Base-by-base conservation (phyloP, 2,329 filamentous ascomycete species). In the Cercospora beticola region DNA sequence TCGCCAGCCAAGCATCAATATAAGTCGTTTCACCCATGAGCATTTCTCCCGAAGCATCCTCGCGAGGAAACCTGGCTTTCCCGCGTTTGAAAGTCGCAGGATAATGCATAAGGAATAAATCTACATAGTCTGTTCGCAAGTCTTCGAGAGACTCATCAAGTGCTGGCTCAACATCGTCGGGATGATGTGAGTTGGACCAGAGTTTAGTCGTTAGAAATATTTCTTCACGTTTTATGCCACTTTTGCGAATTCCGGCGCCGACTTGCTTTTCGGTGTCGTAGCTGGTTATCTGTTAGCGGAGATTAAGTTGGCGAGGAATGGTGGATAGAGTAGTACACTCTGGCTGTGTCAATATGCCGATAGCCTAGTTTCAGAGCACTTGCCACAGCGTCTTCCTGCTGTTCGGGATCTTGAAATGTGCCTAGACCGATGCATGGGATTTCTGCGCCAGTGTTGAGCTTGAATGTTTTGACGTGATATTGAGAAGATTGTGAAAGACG, bases 341-440 rank as follows among this genome's bases (percentile, higher is more conserved):
- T 40, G 0, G 36, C 36, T 3, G 36, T 40, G 5, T 40, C 36
- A 3, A 40, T n/a, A 40, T 40, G 36, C 6, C 36, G 36, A n/a
- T 40, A 40, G 36, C 36, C 36, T 8, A 40, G 36, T 40, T 40
- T 40, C 0, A 40, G 16, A 40, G 36, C 36, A 40, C 36, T 40
- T 2, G 36, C 36, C 8, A 40, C 36, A 40, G 36, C 36, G 8
- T 40, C 36, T 40, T 83, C 82, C 71, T 84, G 79, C n/a, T 82
- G 81, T 21, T 81, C 79, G 23, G 71, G 70, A 56, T 75, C 76
- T 65, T 80, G 78, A 76, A 79, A 80, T 9, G 79, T 81, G 18
- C 78, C 78, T 4, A 80, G 71, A 10, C 78, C 79, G 5, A 80
- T 71, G 23, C 16, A 40, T n/a, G 36, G 36, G 16, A 40, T 40